Base-by-base conservation (phyloP, 2,329 filamentous ascomycete species). In the Penicillium sp. region DNA sequence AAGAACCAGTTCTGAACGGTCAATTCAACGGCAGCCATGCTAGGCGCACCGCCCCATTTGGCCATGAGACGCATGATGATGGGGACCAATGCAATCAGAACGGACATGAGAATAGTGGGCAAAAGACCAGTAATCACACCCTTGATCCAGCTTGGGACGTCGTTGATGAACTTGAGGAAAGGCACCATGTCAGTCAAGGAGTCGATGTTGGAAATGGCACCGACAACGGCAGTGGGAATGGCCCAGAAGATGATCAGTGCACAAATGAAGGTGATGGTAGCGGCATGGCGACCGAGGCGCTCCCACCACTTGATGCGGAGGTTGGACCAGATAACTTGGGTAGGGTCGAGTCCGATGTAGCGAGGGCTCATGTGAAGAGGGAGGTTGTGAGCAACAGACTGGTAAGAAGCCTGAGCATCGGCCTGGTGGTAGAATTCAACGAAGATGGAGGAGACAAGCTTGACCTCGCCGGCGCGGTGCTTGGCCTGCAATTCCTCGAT, bases 1-100 rank as follows among this genome's bases (percentile, higher is more conserved):
- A 96, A 99, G 79, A 95, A 97, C 63, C 86, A 89, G 67, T 92
- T 94, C 70, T 97, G 91, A 0, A 91, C 92, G 55, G 91, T 92
- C 8, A 97, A 79, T 72, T 99, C 94, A 14, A 96, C 86, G 10
- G 88, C 83, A 1, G 91, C 88, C 6, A 85, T 73, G 1, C 91
- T 94, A 1, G 92, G 91, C 58, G 90, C 90, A 52, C 94, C 94
- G 43, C 90, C 83, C 34, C 90, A 73, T 70, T 86, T 92, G 59
- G 92, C 92, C 71, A 91, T 89, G 46, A 90, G 83, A 88, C 46
- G 52, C 60, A 97, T 88, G 59, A 97, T 81, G 54, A 91, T 83
- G 5, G 91, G 94, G 5, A 97, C 84, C 43, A 96, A 78, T 0
- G 91, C 87, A 88, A 96, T 95, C 56, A 97, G 83, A 13, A 96